Conservation (phyloP, 352 stramenopile genomes). For the Globisporangium abappressorium region DNA sequence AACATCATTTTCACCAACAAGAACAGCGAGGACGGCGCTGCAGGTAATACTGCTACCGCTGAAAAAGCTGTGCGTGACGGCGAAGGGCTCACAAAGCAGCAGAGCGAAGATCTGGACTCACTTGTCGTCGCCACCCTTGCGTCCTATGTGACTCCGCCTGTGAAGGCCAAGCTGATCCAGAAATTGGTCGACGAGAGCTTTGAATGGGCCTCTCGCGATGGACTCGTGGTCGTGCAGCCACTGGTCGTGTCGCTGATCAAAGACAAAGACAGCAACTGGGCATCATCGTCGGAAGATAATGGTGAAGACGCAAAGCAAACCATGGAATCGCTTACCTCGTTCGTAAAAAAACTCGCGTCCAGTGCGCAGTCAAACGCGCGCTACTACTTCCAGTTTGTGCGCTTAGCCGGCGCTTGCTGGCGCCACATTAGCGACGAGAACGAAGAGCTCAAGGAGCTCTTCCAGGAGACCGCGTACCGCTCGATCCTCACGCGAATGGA, state of each 20-base stretch:
- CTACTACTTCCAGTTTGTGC: conserved; percentile 23
- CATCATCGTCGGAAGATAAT: background rate
- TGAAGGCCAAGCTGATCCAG: conserved; percentile 14
- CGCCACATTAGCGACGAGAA: conserved; percentile 6
- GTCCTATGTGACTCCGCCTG: conserved; percentile 10
- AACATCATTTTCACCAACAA: conserved; percentile 42
- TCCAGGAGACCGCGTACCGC: conserved; percentile 28
- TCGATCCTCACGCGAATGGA: conserved; percentile 30
- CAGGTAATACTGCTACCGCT: background rate
- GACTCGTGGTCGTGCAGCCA: conserved; percentile 17
- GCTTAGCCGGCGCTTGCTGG: conserved; percentile 20
- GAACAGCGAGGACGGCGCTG: conserved; percentile 13
- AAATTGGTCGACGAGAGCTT: conserved; percentile 14
- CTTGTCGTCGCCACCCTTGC: conserved; percentile 19
- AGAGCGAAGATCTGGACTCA: conserved; percentile 17
- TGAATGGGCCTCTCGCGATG: conserved; percentile 15
- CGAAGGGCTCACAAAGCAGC: conserved; percentile 10
- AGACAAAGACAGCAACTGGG: conserved; percentile 16
- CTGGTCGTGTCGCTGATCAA: conserved; percentile 20
- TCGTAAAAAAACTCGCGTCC: conserved; percentile 19
- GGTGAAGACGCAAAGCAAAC: background rate
- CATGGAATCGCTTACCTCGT: conserved; percentile 10
- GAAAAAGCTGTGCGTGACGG: background rate
- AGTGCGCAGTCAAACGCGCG: conserved; percentile 18
- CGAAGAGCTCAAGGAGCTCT: conserved; percentile 16